Percentiles rank a stretch among this genome's conserved stretches.
Evolutionary conservation across 2,329 filamentous ascomycete species (phyloP).

Genomic region (Talaromyces islandicus): DNA sequence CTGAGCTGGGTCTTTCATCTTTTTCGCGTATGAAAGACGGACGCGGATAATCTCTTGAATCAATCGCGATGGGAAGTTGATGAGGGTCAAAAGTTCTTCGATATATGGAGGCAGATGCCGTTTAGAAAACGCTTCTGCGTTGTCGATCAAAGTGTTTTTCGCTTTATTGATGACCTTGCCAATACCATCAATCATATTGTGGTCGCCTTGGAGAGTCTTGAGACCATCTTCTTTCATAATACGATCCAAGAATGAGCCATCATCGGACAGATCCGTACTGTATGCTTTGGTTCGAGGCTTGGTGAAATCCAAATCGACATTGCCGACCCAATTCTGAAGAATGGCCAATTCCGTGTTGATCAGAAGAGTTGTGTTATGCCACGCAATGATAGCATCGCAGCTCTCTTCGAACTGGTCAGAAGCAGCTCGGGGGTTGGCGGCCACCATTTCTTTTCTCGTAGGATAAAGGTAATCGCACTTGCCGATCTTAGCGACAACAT

Average conservation of each 20-base stretch:
- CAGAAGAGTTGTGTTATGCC: constrained; percentile 94
- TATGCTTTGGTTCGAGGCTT: constrained; percentile 65
- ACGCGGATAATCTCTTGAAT: constrained; percentile 96
- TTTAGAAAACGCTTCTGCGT: constrained; percentile 76
- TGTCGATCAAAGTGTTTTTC: constrained; percentile 82
- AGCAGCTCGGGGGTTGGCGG: constrained; percentile 68
- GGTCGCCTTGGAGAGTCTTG: constrained; percentile 76
- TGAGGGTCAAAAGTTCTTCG: constrained; percentile 88
- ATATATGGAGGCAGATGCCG: constrained; percentile 93
- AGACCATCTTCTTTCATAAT: constrained; percentile 94
- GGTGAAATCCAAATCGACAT: constrained; percentile 86
- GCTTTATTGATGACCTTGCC: constrained; percentile 86
- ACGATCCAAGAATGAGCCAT: constrained; percentile 88
- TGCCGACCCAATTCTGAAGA: constrained; percentile 93
- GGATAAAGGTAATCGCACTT: constrained; percentile 82
- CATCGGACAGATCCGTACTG: constrained; percentile 72
- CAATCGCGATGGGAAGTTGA: constrained; percentile 93
- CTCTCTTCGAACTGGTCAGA: constrained; percentile 74
- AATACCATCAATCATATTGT: constrained; percentile 79
- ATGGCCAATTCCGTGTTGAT: constrained; percentile 93
- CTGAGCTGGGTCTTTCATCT: constrained; percentile 90
- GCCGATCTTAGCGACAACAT: constrained; percentile 85
- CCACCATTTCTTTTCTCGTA: constrained; percentile 66
- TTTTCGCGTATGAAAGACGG: constrained; percentile 82
- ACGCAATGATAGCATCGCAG: constrained; percentile 83